Evolutionary conservation across 2,329 filamentous ascomycete species (phyloP), one percentile per base, ranked within the genome.

Genomic region (Trichoderma breve): DNA sequence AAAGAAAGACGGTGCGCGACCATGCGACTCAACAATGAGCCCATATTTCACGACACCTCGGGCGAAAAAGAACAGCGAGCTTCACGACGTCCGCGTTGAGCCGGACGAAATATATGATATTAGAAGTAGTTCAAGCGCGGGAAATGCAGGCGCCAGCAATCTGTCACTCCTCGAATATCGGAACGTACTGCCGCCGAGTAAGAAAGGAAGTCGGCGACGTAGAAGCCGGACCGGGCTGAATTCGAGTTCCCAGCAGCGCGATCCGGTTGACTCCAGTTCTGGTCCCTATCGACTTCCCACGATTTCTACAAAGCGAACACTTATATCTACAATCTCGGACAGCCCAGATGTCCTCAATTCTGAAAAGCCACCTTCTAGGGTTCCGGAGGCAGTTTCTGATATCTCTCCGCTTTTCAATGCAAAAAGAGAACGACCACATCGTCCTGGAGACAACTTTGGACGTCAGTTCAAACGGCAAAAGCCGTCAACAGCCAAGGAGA

Each of bases 331-430:
- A 18, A 58, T 58, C 34, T 21, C 53, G 9, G 71, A 73, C 18
- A 80, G 77, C 28, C 76, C 78, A 6, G 79, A 81, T 73, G 70
- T 71, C 9, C 70, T 80, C 11, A 70, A 60, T 18, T 61, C 43
- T 14, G 64, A 69, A 5, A 51, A 71, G 14, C 76, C 75, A 2
- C 73, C 77, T 14, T 75, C 73, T 2, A 18, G 24, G n/a, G 61
- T 75, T 26, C 73, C 57, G 8, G 30, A 75, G 12, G 61, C 78
- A 21, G 72, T 62, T 26, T 80, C 79, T 12, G 77, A 79, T 71
- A 7, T 78, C 51, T 32, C 39, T 34, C 21, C 36, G 12, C 72
- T 55, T 53, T 34, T 61, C 24, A 32, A 12, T n/a, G 12, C 15
- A 24, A 74, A 74, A 34, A 71, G 74, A 53, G 28, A 69, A 28